These are phyloP conservation scores for Solanum corneliomulleri DNA, from an alignment of 257 asterid genomes.

Conservation along the genomic window DNA sequence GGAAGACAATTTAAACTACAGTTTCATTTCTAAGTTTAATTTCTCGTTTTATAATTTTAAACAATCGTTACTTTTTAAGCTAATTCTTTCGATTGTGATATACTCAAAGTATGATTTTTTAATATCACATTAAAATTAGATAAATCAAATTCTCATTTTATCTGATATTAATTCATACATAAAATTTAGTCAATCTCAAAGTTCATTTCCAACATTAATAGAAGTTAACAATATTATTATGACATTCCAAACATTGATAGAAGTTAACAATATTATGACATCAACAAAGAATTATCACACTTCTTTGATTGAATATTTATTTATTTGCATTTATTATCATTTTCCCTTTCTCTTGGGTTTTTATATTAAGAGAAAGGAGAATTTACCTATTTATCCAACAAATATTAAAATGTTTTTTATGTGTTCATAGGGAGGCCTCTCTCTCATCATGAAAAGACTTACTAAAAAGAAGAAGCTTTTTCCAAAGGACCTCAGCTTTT, in stretches of 20 bases:
- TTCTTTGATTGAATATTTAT: background rate
- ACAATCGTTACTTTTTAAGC: background rate
- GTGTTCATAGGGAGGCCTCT: conserved; percentile 12
- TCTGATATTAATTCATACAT: no score
- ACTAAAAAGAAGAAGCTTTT: conserved; percentile 16
- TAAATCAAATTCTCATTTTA: background rate
- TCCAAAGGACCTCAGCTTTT: conserved; percentile 50
- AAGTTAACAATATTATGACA: background rate
- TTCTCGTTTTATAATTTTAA: background rate
- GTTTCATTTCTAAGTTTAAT: no score
- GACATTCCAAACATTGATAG: no score
- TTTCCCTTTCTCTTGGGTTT: background rate
- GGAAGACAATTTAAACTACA: no score
- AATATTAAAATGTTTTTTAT: background rate
- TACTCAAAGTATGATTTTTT: fast-evolving
- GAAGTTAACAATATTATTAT: background rate
- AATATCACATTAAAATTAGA: background rate
- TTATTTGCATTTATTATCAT: background rate
- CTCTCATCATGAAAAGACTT: conserved; percentile 47
- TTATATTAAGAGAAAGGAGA: background rate
- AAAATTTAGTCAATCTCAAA: no score
- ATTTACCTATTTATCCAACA: background rate
- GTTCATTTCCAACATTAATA: no score
- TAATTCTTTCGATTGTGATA: background rate
- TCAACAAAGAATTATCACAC: background rate